These are phyloP conservation scores for Arctium minus DNA, from an alignment of 129 eudicot genomes.

Conservation along the genomic window DNA sequence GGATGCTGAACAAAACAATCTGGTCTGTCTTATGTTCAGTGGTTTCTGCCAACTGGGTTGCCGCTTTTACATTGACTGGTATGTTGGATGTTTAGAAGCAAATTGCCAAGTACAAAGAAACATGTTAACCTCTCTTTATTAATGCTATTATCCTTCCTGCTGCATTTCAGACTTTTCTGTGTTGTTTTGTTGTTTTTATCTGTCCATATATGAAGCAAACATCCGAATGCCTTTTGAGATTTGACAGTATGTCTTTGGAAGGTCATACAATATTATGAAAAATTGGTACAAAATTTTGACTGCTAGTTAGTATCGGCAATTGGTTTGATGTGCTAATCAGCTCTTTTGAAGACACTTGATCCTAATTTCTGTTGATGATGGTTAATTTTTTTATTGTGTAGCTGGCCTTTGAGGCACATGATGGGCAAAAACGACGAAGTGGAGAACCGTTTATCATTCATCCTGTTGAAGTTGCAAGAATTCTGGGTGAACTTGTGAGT, in stretches of 20 bases:
- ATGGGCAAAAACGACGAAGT: slow-evolving; percentile 96
- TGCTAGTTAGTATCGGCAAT: not conserved
- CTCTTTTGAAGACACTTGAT: not conserved
- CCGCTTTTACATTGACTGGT: not conserved
- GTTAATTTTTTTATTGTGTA: slow-evolving; percentile 22
- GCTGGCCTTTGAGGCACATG: slow-evolving; percentile 99
- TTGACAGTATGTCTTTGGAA: not conserved
- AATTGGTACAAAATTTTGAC: not conserved
- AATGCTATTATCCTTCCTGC: not conserved
- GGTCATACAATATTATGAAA: not conserved
- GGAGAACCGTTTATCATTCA: slow-evolving; percentile 99
- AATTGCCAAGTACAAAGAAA: not conserved
- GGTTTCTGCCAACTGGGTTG: not conserved
- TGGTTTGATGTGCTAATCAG: not conserved
- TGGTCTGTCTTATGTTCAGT: not conserved
- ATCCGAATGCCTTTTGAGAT: not conserved
- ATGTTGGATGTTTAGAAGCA: not conserved
- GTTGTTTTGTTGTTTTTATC: not conserved
- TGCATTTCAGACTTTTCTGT: not conserved
- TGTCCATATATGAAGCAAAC: not conserved
- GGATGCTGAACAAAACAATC: not conserved
- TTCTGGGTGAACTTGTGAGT: slow-evolving; percentile 96
- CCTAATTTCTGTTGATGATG: not conserved
- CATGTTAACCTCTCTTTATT: not conserved
- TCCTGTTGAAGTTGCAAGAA: slow-evolving; percentile 98